Evolutionary conservation across 345 rosid genomes (phyloP).

Genomic region (Moringa oleifera): DNA sequence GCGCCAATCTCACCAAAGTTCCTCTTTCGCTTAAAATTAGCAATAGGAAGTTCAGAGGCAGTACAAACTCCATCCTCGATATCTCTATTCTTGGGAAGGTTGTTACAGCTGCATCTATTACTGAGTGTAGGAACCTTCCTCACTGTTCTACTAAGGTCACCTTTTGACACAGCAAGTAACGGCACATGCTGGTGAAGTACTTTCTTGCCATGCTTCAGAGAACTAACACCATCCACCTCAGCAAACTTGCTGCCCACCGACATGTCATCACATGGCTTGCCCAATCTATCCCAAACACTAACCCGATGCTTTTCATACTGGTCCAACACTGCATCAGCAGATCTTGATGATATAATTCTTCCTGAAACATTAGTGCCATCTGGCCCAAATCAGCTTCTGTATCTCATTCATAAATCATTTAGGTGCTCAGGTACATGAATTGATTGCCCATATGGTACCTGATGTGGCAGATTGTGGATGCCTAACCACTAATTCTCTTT

Average conservation of each 20-base stretch:
- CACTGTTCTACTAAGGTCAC: conserved; percentile 5
- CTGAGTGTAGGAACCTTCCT: conserved; percentile 16
- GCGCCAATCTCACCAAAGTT: conserved; percentile 21
- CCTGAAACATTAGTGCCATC: conserved; percentile 14
- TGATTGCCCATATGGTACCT: no score
- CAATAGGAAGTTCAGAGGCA: conserved; percentile 9
- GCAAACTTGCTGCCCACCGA: conserved; percentile 1
- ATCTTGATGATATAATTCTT: conserved; percentile 19
- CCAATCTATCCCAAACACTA: conserved; percentile 41
- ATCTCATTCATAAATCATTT: conserved; percentile 4
- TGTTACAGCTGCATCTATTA: conserved; percentile 5
- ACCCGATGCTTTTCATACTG: conserved; percentile 15
- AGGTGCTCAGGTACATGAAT: no score
- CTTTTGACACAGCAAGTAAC: conserved; percentile 18
- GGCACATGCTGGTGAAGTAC: conserved; percentile 14
- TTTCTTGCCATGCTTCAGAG: conserved; percentile 11
- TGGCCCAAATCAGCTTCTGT: not conserved
- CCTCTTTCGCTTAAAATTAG: conserved; percentile 20
- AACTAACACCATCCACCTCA: conserved; percentile 7
- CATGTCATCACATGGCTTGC: conserved; percentile 11
- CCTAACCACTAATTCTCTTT: conserved; percentile 13
- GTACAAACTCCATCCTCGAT: conserved; percentile 5
- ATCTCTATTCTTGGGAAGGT: conserved; percentile 10
- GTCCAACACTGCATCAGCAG: conserved; percentile 5
- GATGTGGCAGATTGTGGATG: conserved; percentile 13